Conservation (phyloP, 805 yeast species). For the Starmerella vaccinii region DNA sequence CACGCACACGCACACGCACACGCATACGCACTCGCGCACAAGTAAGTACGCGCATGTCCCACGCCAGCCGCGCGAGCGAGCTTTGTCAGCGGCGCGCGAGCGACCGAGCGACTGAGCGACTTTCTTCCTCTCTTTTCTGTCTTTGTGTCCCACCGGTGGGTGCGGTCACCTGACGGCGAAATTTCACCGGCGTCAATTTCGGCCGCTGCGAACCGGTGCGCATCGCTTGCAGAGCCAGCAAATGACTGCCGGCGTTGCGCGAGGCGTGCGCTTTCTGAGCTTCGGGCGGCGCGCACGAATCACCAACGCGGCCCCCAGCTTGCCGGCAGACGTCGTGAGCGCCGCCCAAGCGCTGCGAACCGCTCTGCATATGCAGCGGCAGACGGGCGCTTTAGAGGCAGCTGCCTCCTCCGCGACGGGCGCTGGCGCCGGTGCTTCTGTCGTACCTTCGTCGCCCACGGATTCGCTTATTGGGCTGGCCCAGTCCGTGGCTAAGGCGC, state of each 20-base stretch:
- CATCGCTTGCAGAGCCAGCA: background rate
- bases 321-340: slow-evolving; percentile 10
- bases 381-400: background rate
- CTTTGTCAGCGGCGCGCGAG: too few relatives aligned
- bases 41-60: too few relatives aligned
- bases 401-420: too few relatives aligned
- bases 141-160: too few relatives aligned
- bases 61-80: too few relatives aligned
- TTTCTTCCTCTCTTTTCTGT: too few relatives aligned
- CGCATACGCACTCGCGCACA: too few relatives aligned
- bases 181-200: background rate
- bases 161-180: background rate
- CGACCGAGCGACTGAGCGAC: too few relatives aligned
- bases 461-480: slow-evolving; percentile 14
- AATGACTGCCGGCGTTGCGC: background rate
- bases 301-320: background rate
- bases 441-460: too few relatives aligned
- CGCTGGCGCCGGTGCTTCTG: too few relatives aligned
- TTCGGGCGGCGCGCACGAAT: slow-evolving; percentile 1
- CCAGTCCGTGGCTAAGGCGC: slow-evolving; percentile 3
- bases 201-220: background rate
- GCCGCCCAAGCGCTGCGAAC: slow-evolving; percentile 18
- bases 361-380: background rate
- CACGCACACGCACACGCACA: too few relatives aligned
- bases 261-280: slow-evolving; percentile 6